Base-by-base conservation (phyloP, 345 rosid genomes). In the Sonneratia alba region DNA sequence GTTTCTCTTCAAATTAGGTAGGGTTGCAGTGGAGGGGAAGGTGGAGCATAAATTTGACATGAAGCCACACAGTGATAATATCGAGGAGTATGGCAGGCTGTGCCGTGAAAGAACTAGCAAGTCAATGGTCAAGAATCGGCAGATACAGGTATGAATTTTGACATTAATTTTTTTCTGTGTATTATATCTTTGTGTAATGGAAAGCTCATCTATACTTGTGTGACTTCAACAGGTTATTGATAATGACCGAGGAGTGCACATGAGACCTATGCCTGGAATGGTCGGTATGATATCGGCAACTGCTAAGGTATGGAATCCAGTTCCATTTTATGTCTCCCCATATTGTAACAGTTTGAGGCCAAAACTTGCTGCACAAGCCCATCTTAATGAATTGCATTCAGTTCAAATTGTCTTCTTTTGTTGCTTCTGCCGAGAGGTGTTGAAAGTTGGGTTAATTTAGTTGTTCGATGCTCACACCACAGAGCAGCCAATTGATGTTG, bases 251-350 rank as follows among this genome's bases (percentile, higher is more conserved):
- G 98, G 97, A 59, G 88, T 87, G 79, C 87, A 87, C 80, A 94
- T 94, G 97, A 87, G 93, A 71, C 98, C 97, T 45, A 84, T 91
- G 97, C 95, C 98, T 77, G 96, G 96, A 77, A 83, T 85, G 91
- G 68, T 79, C 69, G 93, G 91, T 75, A 76, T 91, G 67, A 80
- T 86, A 70, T 83, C 96, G 48, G 79, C 93, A 7, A 72, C 45
- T 66, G 53, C 91, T 49, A 90, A 88, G 97, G 98, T 95, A 84
- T 40, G 6, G 18, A 21, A 56, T 59, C 38, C 2, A 47, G 8
- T 7, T 38, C 43, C 43, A 27, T 8, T 8, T 40, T 40, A 4
- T 40, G 32, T 22, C 4, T 7, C 9, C 27, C 24, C 24, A 6
- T 10, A 61, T 61, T 61, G 22, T 14, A 3, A 3, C 9, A 6